Conservation (phyloP, 495 filamentous ascomycete species). For the Neurospora sp. region DNA sequence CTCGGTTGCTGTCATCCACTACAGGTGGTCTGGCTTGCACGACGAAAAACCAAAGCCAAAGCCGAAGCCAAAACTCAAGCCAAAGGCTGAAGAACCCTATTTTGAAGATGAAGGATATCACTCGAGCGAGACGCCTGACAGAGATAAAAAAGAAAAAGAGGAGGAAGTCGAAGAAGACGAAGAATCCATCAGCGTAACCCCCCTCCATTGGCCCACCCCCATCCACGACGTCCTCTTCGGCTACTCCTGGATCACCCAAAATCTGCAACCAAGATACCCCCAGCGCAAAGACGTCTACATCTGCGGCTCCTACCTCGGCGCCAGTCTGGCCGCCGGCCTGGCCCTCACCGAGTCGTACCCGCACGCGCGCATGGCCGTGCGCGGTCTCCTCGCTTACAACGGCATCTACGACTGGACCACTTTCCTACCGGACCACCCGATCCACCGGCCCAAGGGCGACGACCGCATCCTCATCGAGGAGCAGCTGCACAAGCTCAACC, state of each 20-base stretch:
- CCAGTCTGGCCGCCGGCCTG: slow-evolving; percentile 36
- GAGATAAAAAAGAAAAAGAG: too few relatives aligned
- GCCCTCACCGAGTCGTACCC: slow-evolving; percentile 37
- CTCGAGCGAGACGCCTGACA: too few relatives aligned
- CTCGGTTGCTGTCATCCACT: slow-evolving; percentile 32
- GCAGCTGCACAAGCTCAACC: background rate
- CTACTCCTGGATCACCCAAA: slow-evolving; percentile 33
- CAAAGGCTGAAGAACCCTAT: background rate
- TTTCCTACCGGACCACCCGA: slow-evolving; percentile 35
- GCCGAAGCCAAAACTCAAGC: background rate
- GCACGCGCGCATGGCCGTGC: slow-evolving; percentile 26
- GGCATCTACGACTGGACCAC: slow-evolving; percentile 47
- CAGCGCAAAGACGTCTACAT: slow-evolving; percentile 32
- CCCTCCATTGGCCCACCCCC: slow-evolving; percentile 35
- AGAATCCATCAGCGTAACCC: background rate
- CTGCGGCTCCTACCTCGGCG: slow-evolving; percentile 41
- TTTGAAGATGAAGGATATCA: background rate
- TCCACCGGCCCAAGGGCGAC: slow-evolving; percentile 13
- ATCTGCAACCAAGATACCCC: slow-evolving; percentile 17
- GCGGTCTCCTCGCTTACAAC: slow-evolving; percentile 38
- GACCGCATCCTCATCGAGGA: background rate
- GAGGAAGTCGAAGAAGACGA: background rate
- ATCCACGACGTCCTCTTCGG: slow-evolving; percentile 38
- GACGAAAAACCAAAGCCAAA: background rate
- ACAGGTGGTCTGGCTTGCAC: slow-evolving; percentile 23